Percentiles rank a stretch among this genome's conserved stretches.
phyloP scores from a whole-genome alignment of 2,329 filamentous ascomycete species.

The Sphaerulina populicola region DNA sequence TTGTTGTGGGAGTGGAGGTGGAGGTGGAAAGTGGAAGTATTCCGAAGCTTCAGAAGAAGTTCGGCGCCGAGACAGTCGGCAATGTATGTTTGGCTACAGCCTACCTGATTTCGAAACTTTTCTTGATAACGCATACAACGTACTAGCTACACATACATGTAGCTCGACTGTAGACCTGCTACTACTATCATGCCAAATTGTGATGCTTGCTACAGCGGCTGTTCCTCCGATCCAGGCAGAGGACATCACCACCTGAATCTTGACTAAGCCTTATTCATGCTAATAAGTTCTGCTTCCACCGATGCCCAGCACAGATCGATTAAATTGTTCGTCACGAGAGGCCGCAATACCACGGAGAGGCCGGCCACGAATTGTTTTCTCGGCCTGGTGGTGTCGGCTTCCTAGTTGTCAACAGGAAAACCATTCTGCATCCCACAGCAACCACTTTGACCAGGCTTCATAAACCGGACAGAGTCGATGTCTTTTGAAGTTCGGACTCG shows the following conservation, averaged over 20 bases:
- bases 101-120: too few species aligned
- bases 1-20: not conserved
- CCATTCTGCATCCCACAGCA: constrained; percentile 11
- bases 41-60: not conserved
- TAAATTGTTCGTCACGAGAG: not conserved
- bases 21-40: not conserved
- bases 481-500: constrained; percentile 4
- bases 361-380: not conserved
- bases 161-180: too few species aligned
- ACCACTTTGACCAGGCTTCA: constrained; percentile 4
- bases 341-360: too few species aligned
- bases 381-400: not conserved
- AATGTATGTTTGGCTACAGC: too few species aligned
- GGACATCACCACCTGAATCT: too few species aligned
- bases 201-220: too few species aligned
- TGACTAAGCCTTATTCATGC: not conserved
- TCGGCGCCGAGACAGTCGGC: too few species aligned
- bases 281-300: too few species aligned
- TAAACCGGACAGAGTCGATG: constrained; percentile 6
- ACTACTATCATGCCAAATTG: too few species aligned
- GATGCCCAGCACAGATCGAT: not conserved
- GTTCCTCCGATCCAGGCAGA: too few species aligned
- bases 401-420: constrained; percentile 6
- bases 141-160: too few species aligned
- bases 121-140: too few species aligned